Evolutionary conservation across 192 early-diverging fungal genomes (phyloP).

Genomic region (Anaeromyces robustus): DNA sequence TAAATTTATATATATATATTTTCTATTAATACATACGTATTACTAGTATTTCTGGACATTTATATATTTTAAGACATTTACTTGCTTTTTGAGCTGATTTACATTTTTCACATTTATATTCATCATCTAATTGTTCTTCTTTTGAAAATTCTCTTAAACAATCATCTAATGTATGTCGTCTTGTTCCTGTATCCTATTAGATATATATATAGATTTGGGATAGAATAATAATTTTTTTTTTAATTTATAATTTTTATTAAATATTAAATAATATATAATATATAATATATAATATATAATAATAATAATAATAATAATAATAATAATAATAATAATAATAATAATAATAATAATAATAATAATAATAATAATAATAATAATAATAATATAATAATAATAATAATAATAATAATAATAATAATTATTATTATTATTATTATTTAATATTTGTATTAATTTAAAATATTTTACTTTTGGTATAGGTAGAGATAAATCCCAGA

Average conservation of each 20-base stretch:
- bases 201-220: too few species aligned
- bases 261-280: too few species aligned
- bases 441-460: neutral
- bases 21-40: conserved; percentile 15
- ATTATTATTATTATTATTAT: too few species aligned
- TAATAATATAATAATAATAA: too few species aligned
- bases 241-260: too few species aligned
- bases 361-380: too few species aligned
- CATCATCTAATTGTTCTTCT: conserved; percentile 4
- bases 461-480: conserved; percentile 20
- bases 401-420: too few species aligned
- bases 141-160: conserved; percentile 6
- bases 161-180: conserved; percentile 3
- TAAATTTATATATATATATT: neutral
- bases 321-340: too few species aligned
- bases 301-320: too few species aligned
- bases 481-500: conserved; percentile 39
- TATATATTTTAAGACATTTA: conserved; percentile 19
- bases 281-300: too few species aligned
- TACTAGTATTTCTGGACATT: conserved; percentile 26
- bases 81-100: conserved; percentile 4
- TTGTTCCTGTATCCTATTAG: neutral
- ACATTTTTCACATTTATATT: conserved; percentile 5
- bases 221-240: too few species aligned
- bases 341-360: too few species aligned